These are phyloP conservation scores for Sideroxylon spinosum DNA, from an alignment of 179 eudicot species.

Conservation along the genomic window DNA sequence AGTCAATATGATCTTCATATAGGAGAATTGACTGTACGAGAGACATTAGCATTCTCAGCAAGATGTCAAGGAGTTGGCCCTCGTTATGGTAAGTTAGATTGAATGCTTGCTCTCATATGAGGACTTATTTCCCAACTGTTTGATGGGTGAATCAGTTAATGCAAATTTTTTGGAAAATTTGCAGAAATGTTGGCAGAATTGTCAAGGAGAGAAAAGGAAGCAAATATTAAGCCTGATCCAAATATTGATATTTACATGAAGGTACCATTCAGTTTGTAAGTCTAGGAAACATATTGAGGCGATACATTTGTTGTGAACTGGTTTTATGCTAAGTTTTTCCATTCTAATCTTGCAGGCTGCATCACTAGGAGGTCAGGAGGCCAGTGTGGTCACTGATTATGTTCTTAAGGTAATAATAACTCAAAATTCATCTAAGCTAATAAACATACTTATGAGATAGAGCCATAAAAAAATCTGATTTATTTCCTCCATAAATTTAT, in stretches of 20 bases:
- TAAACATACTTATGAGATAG: too few species aligned
- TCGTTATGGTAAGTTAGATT: slow-evolving; percentile 20
- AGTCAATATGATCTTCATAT: slow-evolving; percentile 30
- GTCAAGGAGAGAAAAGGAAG: slow-evolving; percentile 36
- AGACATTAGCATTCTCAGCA: slow-evolving; percentile 32
- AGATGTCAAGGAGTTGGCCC: slow-evolving; percentile 29
- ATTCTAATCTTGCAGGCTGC: too few species aligned
- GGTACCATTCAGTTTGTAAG: slow-evolving; percentile 6
- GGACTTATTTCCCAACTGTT: neutral
- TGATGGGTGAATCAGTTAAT: neutral
- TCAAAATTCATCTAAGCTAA: too few species aligned
- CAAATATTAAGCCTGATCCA: slow-evolving; percentile 41
- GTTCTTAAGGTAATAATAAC: too few species aligned
- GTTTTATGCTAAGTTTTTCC: too few species aligned
- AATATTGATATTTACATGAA: slow-evolving; percentile 41
- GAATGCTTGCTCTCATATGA: neutral
- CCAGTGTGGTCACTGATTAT: too few species aligned
- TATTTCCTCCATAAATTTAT: too few species aligned
- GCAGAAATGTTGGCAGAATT: slow-evolving; percentile 39
- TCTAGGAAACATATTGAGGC: too few species aligned
- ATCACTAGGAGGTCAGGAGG: too few species aligned
- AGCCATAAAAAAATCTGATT: too few species aligned
- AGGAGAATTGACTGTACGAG: slow-evolving; percentile 34
- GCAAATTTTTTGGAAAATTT: neutral
- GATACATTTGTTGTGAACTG: too few species aligned